A percentile compares a stretch with the other conserved stretches of the same genome.
These are phyloP conservation scores for Dryadomyces sulphureus DNA, from an alignment of 2,329 filamentous ascomycete species.

Conservation along the genomic window DNA sequence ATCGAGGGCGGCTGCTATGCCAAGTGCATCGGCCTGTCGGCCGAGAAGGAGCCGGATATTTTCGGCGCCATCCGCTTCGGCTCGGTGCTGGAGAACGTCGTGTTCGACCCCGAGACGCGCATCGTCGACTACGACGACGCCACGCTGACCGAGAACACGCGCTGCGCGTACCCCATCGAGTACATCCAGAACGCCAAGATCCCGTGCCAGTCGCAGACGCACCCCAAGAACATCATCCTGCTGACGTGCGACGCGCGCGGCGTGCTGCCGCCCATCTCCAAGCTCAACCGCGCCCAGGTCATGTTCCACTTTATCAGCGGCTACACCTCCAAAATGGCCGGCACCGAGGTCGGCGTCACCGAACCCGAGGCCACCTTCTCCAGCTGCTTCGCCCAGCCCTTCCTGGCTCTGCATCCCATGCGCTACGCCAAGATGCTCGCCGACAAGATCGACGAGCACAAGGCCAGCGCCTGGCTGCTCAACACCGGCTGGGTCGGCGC, in stretches of 20 bases:
- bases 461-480: slow-evolving; percentile 93
- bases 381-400: slow-evolving; percentile 97
- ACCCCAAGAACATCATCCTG: slow-evolving; percentile 95
- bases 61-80: slow-evolving; percentile 92
- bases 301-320: slow-evolving; percentile 99
- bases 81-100: slow-evolving; percentile 95
- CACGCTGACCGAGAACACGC: slow-evolving; percentile 95
- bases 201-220: slow-evolving; percentile 72
- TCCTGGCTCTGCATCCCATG: slow-evolving; percentile 98
- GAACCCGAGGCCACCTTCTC: slow-evolving; percentile 99
- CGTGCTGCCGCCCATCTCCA: slow-evolving; percentile 94
- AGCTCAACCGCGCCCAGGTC: slow-evolving; percentile 84
- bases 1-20: slow-evolving; percentile 99
- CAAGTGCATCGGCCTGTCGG: slow-evolving; percentile 94
- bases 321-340: slow-evolving; percentile 99
- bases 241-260: slow-evolving; percentile 96
- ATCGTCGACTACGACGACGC: slow-evolving; percentile 89
- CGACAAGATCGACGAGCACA: slow-evolving; percentile 92
- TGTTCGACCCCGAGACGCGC: slow-evolving; percentile 84
- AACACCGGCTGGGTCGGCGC: slow-evolving; percentile 98
- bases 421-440: slow-evolving; percentile 97
- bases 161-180: slow-evolving; percentile 89
- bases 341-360: slow-evolving; percentile 90
- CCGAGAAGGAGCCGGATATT: slow-evolving; percentile 98
- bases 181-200: slow-evolving; percentile 99